These are phyloP conservation scores for Trametes hirsuta DNA, from an alignment of 1,284 basidiomycete species.

Conservation along the genomic window DNA sequence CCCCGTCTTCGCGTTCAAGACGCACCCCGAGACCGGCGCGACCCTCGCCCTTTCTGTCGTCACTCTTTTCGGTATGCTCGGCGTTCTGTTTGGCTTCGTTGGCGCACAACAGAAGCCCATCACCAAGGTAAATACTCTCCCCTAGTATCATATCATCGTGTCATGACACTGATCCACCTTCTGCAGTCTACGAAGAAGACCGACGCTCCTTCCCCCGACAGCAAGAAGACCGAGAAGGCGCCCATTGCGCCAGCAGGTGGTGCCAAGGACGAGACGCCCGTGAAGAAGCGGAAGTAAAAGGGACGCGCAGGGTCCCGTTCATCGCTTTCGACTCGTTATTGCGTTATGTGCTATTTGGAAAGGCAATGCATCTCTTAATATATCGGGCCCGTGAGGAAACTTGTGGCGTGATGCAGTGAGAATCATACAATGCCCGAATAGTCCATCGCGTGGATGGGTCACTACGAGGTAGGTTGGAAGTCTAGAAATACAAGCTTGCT, in stretches of 20 bases:
- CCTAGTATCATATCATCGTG: neutral
- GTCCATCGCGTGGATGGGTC: too few relatives aligned
- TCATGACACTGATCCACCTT: conserved; percentile 3
- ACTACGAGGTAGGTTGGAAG: neutral
- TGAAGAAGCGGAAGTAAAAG: conserved; percentile 60
- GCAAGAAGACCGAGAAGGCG: conserved; percentile 63
- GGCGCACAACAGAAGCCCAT: conserved; percentile 72
- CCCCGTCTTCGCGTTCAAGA: conserved; percentile 77
- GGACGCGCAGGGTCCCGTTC: conserved; percentile 17
- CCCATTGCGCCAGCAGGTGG: conserved; percentile 72
- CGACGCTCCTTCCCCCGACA: conserved; percentile 62
- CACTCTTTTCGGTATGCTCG: conserved; percentile 84
- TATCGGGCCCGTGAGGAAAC: conserved; percentile 34
- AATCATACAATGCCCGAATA: neutral
- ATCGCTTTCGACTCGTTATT: conserved; percentile 22
- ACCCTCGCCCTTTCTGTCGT: conserved; percentile 74
- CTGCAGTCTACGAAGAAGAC: conserved; percentile 70
- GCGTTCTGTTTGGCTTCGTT: conserved; percentile 77
- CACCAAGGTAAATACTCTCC: conserved; percentile 49
- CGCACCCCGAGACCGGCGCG: conserved; percentile 83
- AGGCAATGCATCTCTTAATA: conserved; percentile 27
- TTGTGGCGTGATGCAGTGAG: neutral
- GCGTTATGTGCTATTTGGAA: conserved; percentile 32
- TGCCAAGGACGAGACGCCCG: conserved; percentile 59
- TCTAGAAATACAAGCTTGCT: conserved; percentile 84